Base-by-base conservation (phyloP, 441 rosid species). In the Erysimum pusillum region DNA sequence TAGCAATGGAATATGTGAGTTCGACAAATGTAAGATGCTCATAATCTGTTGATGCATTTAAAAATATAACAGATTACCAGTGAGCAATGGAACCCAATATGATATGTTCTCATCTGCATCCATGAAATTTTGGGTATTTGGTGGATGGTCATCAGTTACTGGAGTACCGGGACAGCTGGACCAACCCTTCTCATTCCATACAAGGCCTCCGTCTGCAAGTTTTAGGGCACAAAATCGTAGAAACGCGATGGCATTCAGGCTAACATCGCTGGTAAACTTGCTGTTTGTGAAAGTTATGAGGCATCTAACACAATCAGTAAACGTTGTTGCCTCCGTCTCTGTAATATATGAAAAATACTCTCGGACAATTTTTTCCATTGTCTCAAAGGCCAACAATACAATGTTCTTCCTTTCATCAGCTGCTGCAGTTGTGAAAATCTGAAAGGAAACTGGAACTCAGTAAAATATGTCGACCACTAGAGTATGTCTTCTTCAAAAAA, bases 211-310 rank as follows among this genome's bases (percentile, higher is more conserved):
- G 12, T 93, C 98, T 54, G 98, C 97, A 80, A 96, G 98, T 82
- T 93, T 96, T 69, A 92, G 85, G 58, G 98, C 99, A 84, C 98
- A 96, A 83, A 90, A 93, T 51, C 97, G 97, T 59, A 96, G 94
- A 88, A 96, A 93, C 59, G 97, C 99, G 71, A 96, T 96, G 45
- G 99, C 97, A 87, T 93, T 93, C 82, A 94, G 92, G 89, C 97
- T 89, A 65, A 96, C 96, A 84, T 96, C 98, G 73, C 88, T 89
- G 82, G 91, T 90, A 82, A 96, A 96, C 78, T 89, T 85, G 85
- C 97, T 93, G 52, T 87, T 96, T 10, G 98, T 96, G 89, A 96
- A 96, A 81, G 97, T 87, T 39, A 91, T 84, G 52, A 96, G 99
- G 86, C 99, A 96, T 83, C 86, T 88, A 76, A 96, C 97, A 80